Evolutionary conservation across 140 eudicot species (phyloP).

Genomic region (Oenanthe javanica): DNA sequence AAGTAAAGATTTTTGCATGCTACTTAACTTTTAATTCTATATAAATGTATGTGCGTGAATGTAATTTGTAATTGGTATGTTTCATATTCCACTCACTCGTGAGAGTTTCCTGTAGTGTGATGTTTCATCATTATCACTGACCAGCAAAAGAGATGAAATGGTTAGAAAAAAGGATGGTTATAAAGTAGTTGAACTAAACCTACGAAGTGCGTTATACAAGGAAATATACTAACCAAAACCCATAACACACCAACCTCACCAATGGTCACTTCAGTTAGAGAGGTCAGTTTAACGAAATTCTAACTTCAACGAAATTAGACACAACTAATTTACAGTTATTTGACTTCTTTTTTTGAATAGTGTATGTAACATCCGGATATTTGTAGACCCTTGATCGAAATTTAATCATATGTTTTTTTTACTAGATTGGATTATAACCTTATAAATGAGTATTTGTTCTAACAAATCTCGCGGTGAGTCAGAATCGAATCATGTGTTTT

Average conservation of each 20-base stretch:
- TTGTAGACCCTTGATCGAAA: not conserved
- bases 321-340: not conserved
- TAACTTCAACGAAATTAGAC: too few relatives aligned
- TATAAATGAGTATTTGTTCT: too few relatives aligned
- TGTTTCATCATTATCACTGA: not conserved
- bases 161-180: slow-evolving; percentile 24
- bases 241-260: slow-evolving; percentile 55
- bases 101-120: not conserved
- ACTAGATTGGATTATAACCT: too few relatives aligned
- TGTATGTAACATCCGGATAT: not conserved
- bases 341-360: not conserved
- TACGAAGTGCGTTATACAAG: not conserved
- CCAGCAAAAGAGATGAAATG: not conserved
- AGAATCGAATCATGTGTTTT: too few relatives aligned
- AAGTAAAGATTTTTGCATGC: not conserved
- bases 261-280: slow-evolving; percentile 68
- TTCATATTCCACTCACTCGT: not conserved
- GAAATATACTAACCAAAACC: slow-evolving; percentile 8
- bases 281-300: slow-evolving; percentile 68
- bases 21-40: not conserved
- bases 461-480: too few relatives aligned
- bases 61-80: not conserved
- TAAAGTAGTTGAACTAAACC: slow-evolving; percentile 77
- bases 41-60: not conserved
- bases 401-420: too few relatives aligned